phyloP scores from a whole-genome alignment of 176 grass and related monocot species.

The Neostapfia colusana region DNA sequence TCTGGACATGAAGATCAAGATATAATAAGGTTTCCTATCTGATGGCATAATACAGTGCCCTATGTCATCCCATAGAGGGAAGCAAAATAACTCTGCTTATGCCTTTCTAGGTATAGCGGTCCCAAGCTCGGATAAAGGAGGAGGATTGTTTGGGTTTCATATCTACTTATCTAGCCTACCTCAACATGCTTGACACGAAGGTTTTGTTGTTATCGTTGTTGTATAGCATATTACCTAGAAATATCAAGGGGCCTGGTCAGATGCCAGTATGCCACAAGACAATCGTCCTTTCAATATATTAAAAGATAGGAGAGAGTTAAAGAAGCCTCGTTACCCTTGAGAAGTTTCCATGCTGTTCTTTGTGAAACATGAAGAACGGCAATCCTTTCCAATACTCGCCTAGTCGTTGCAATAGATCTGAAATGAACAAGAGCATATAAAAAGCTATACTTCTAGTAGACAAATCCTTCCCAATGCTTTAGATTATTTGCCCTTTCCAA shows the following conservation, averaged over 20 bases:
- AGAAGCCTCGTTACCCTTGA: slow-evolving; percentile 61
- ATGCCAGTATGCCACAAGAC: too few relatives aligned
- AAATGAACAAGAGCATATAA: slow-evolving; percentile 40
- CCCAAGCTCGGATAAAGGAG: too few relatives aligned
- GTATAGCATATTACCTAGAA: too few relatives aligned
- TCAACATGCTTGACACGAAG: too few relatives aligned
- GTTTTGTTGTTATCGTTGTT: too few relatives aligned
- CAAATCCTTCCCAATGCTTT: slow-evolving; percentile 4
- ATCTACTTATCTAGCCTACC: too few relatives aligned
- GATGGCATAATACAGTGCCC: neutral
- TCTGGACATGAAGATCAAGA: neutral
- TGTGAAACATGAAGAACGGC: slow-evolving; percentile 65
- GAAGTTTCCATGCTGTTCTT: slow-evolving; percentile 99
- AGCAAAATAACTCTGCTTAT: neutral
- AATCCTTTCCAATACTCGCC: slow-evolving; percentile 88
- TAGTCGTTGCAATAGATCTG: slow-evolving; percentile 85
- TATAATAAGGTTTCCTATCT: neutral
- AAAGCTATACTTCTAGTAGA: neutral
- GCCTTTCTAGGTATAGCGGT: too few relatives aligned
- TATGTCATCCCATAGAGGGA: neutral
- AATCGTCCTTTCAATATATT: slow-evolving; percentile 17
- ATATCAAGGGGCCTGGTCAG: too few relatives aligned
- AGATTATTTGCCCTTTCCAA: slow-evolving; percentile 36
- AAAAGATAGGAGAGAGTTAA: slow-evolving; percentile 11
- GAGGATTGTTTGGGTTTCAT: too few relatives aligned